Evolutionary conservation across 164 flowering plant genomes (phyloP).

Genomic region (Paratinospora sagittata): DNA sequence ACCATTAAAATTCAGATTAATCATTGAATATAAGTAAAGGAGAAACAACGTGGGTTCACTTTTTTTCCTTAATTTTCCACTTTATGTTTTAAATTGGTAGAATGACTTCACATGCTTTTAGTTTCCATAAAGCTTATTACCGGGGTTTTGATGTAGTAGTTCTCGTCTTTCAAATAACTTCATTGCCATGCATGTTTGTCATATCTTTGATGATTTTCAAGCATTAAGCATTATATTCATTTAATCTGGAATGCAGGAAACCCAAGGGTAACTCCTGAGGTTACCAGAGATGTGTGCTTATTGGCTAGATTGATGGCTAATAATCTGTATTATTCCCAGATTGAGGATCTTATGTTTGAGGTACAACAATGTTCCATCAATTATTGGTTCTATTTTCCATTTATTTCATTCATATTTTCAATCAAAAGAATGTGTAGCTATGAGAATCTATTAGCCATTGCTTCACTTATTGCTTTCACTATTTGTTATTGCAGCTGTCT

Average conservation of each 20-base stretch:
- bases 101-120: too few relatives aligned
- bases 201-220: not conserved
- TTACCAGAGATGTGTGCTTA: slow-evolving; percentile 97
- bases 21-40: too few relatives aligned
- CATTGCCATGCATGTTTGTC: not conserved
- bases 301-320: slow-evolving; percentile 99
- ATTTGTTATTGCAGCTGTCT: slow-evolving; percentile 53
- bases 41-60: too few relatives aligned
- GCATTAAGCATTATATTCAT: slow-evolving; percentile 6
- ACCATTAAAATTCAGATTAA: not conserved
- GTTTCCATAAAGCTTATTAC: not conserved
- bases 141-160: not conserved
- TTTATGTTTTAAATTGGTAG: too few relatives aligned
- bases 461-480: slow-evolving; percentile 1
- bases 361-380: slow-evolving; percentile 24
- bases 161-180: not conserved
- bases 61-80: too few relatives aligned
- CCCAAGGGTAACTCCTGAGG: slow-evolving; percentile 98
- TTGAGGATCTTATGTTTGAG: slow-evolving; percentile 98
- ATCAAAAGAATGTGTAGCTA: too few relatives aligned
- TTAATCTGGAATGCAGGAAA: slow-evolving; percentile 51
- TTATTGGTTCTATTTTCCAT: not conserved
- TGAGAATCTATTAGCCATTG: not conserved
- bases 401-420: not conserved
- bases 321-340: slow-evolving; percentile 87